Evolutionary conservation across 331 rosid species (phyloP), one percentile per base, ranked within the genome.

Genomic region (Cydonia oblonga): DNA sequence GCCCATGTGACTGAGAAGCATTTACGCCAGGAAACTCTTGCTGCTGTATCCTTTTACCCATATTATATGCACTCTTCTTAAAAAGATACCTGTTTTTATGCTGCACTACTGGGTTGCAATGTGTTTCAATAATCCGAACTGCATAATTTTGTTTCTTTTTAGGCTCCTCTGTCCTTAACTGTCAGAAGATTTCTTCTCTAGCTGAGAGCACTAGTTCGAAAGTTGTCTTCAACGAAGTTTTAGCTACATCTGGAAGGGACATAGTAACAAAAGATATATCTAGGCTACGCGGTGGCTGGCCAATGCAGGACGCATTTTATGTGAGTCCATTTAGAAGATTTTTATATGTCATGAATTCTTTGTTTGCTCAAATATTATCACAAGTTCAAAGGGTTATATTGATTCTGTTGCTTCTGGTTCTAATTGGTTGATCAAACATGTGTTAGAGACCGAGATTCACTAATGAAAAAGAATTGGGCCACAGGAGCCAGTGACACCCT

Each of bases 271-370:
- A 93, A 80, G 98, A 93, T 80, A 80, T 93, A 85, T 89, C 98
- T 44, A 90, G 97, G 80, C 56, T 93, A 66, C 96, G 96, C 16
- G 97, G 98, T 75, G 98, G 98, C 72, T 93, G 98, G 98, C 92
- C 97, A 22, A 91, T 93, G 90, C 97, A 89, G 75, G 98, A 93
- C 79, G 98, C 97, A 32, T 93, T 93, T 83, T 81, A 88, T 78
- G 98, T 93, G 84, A 89, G 96, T 79, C 58, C 61, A 12, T 35
- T 28, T 52, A 23, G 49, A 7, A 16, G 51, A 23, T 28, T 56
- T n/a, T 63, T 30, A 49, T 68, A 14, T 46, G 15, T 25, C 32
- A 20, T 38, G 35, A 15, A 30, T 49, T 68, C 46, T 68, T 51
- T 49, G 23, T 46, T 46, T 49, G 9, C 32, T 66, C 15, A 38